Evolutionary conservation across 345 rosid species (phyloP), one percentile per base, ranked within the genome.

Genomic region (Odontarrhena argentea): DNA sequence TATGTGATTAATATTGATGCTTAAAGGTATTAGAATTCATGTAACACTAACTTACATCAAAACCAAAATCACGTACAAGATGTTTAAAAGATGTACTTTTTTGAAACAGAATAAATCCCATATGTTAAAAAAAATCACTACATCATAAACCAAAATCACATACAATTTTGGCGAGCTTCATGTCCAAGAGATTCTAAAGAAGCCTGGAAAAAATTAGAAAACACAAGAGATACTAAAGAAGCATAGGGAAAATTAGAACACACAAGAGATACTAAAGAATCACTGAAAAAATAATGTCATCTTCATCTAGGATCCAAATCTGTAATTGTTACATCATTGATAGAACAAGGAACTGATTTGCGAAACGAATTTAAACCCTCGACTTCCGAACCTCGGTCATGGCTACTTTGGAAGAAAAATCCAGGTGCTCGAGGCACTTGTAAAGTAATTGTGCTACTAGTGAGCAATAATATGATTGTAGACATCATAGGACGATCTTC

Each of bases 401-500:
- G 9, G 13, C 61, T 61, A 61, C 48, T 60, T 14, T 8, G 62
- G 7, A 53, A 36, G 68, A 24, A 70, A 45, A 54, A 63, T 11
- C 24, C 48, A n/a, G 63, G 63, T 8, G 22, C 1, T 36, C 43
- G 75, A 62, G 75, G 75, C 12, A 62, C 12, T 37, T 11, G 57
- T 36, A 71, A 6, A 0, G 63, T 63, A 15, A 63, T 12, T 46
- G 69, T 25, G 50, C 2, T 63, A 55, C 51, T 63, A 15, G 75
- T 63, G 6, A 71, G 58, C 24, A 71, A 0, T 44, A 26, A 37
- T 1, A 62, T 62, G 24, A 55, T 63, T 36, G 55, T 55, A 63
- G 75, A 62, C 75, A 70, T 46, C 35, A 6, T 15, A 6, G 69
- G 75, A 46, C 75, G 75, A 37, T 46, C 46, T 14, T 2, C n/a